Evolutionary conservation across 2,329 filamentous ascomycete genomes (phyloP).

Genomic region (Cordyceps pruinosa): DNA sequence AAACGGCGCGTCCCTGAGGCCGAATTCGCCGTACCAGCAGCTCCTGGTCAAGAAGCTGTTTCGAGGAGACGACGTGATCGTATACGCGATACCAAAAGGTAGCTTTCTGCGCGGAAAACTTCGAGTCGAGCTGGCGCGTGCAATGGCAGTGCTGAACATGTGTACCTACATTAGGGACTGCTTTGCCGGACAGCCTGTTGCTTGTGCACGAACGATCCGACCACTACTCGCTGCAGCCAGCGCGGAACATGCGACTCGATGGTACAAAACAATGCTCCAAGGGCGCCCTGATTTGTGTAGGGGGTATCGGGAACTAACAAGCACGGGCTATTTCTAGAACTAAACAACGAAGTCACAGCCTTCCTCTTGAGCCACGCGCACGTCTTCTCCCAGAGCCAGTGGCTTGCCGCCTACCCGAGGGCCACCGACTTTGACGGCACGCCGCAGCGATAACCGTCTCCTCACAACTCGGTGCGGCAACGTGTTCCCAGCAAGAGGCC

Average conservation of each 20-base stretch:
- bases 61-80: slow-evolving; percentile 12
- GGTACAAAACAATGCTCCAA: too few species aligned
- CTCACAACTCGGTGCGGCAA: too few species aligned
- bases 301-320: too few species aligned
- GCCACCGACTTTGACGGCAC: neutral
- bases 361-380: slow-evolving; percentile 10
- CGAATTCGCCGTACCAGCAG: slow-evolving; percentile 18
- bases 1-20: slow-evolving; percentile 19
- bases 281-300: too few species aligned
- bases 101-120: too few species aligned
- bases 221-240: slow-evolving; percentile 19
- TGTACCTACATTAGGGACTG: slow-evolving; percentile 13
- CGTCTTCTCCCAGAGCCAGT: slow-evolving; percentile 11
- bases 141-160: neutral
- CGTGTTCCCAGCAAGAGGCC: too few species aligned
- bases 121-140: neutral
- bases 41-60: slow-evolving; percentile 14
- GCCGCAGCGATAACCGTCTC: too few species aligned
- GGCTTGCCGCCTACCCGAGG: slow-evolving; percentile 11
- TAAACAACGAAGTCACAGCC: slow-evolving; percentile 12
- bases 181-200: slow-evolving; percentile 16
- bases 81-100: slow-evolving; percentile 17
- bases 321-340: slow-evolving; percentile 4
- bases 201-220: slow-evolving; percentile 20
- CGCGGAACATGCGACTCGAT: slow-evolving; percentile 12